These are phyloP conservation scores for Fusarium nygamai DNA, from an alignment of 2,329 filamentous ascomycete species.

Conservation along the genomic window DNA sequence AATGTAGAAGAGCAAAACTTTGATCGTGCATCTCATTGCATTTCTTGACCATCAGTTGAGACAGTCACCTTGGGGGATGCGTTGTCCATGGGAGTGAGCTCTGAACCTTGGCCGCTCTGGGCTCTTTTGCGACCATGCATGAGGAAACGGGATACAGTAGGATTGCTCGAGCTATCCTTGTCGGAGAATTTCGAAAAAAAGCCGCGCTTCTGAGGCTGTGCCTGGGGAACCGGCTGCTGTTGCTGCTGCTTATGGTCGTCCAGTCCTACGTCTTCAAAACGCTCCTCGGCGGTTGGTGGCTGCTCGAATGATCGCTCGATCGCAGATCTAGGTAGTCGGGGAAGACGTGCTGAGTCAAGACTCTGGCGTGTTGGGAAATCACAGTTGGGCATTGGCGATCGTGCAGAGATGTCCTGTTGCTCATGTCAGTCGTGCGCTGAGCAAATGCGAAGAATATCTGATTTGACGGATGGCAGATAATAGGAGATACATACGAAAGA, in stretches of 20 bases:
- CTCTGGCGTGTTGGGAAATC: conserved; percentile 77
- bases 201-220: conserved; percentile 63
- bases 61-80: conserved; percentile 42
- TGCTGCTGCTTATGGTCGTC: conserved; percentile 71
- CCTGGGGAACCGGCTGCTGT: conserved; percentile 32
- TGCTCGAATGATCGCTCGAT: conserved; percentile 68
- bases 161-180: conserved; percentile 48
- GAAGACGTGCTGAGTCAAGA: conserved; percentile 77
- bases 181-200: conserved; percentile 82
- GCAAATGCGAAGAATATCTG: not conserved
- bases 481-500: conserved; percentile 78
- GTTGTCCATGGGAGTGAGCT: conserved; percentile 72
- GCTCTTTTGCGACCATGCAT: conserved; percentile 77
- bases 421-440: conserved; percentile 30
- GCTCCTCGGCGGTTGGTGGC: conserved; percentile 76
- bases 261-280: conserved; percentile 90
- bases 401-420: conserved; percentile 85
- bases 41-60: conserved; percentile 42
- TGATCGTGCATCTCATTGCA: conserved; percentile 29
- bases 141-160: conserved; percentile 67
- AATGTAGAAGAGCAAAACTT: conserved; percentile 34
- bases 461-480: not conserved
- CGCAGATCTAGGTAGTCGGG: conserved; percentile 70
- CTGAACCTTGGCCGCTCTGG: conserved; percentile 71
- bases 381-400: conserved; percentile 74